These are phyloP conservation scores for Xylaria acuta DNA, from an alignment of 495 filamentous ascomycete genomes.

Conservation along the genomic window DNA sequence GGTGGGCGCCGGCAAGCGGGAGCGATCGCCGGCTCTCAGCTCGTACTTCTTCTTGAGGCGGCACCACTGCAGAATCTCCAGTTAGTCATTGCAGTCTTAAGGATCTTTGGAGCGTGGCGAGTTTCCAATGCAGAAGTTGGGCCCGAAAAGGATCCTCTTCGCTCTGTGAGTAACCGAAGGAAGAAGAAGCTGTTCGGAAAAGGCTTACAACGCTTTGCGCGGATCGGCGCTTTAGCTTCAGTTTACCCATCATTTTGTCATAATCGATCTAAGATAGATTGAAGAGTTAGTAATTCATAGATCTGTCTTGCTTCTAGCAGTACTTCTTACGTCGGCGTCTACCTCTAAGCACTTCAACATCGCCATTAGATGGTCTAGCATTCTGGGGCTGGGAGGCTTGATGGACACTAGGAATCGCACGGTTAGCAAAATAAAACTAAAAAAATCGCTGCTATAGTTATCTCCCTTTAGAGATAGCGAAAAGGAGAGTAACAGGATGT, in stretches of 20 bases:
- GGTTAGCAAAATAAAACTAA: background rate
- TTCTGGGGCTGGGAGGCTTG: background rate
- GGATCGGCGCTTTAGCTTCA: rapidly evolving
- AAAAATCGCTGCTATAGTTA: background rate
- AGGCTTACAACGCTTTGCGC: background rate
- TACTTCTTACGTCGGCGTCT: background rate
- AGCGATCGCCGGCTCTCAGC: background rate
- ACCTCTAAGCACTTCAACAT: background rate
- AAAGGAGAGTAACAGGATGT: background rate
- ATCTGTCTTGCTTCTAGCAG: background rate
- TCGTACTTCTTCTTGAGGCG: background rate
- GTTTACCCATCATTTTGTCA: background rate
- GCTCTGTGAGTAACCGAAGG: background rate
- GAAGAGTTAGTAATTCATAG: background rate
- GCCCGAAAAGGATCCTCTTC: background rate
- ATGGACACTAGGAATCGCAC: background rate
- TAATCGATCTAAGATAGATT: background rate
- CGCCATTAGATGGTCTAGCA: background rate
- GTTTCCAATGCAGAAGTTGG: background rate
- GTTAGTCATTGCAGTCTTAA: background rate
- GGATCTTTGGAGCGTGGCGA: background rate
- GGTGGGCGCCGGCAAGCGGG: background rate
- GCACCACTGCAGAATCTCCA: background rate
- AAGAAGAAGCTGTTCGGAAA: background rate
- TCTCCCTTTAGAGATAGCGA: background rate